Percentiles rank a stretch among this genome's conserved stretches.
These are phyloP conservation scores for Vitis labrusca DNA, from an alignment of 164 flowering plant genomes.

Conservation along the genomic window DNA sequence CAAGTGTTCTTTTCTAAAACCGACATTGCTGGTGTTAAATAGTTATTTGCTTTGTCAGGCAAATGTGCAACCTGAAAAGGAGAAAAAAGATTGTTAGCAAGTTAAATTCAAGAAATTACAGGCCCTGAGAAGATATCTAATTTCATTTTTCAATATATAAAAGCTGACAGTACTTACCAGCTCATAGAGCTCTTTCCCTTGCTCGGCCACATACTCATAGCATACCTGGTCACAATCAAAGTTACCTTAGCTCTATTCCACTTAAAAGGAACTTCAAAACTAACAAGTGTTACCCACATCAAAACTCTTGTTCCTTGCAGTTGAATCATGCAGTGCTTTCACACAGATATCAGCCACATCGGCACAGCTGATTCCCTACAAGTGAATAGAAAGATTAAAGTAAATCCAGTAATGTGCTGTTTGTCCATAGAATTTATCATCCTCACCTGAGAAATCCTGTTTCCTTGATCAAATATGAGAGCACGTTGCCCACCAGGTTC, in stretches of 20 bases:
- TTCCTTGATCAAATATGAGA: slow-evolving; percentile 96
- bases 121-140: neutral
- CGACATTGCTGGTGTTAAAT: slow-evolving; percentile 84
- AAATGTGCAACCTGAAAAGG: slow-evolving; percentile 84
- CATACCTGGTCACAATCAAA: slow-evolving; percentile 62
- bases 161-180: slow-evolving; percentile 49
- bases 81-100: no score
- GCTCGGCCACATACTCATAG: slow-evolving; percentile 86
- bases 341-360: slow-evolving; percentile 99
- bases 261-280: neutral
- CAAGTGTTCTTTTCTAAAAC: slow-evolving; percentile 89
- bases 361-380: slow-evolving; percentile 93
- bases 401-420: neutral
- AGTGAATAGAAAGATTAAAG: slow-evolving; percentile 2
- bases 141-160: neutral
- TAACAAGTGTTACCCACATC: slow-evolving; percentile 56
- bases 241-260: neutral
- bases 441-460: slow-evolving; percentile 89
- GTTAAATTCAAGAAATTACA: neutral
- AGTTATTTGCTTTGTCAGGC: slow-evolving; percentile 97
- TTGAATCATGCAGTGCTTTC: slow-evolving; percentile 95
- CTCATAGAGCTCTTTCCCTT: slow-evolving; percentile 89
- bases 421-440: neutral
- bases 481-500: slow-evolving; percentile 99
- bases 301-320: slow-evolving; percentile 96